A percentile compares a stretch with the other conserved stretches of the same genome.
Evolutionary conservation across 2,329 filamentous ascomycete species (phyloP).

Genomic region (Pseudocercospora musae): DNA sequence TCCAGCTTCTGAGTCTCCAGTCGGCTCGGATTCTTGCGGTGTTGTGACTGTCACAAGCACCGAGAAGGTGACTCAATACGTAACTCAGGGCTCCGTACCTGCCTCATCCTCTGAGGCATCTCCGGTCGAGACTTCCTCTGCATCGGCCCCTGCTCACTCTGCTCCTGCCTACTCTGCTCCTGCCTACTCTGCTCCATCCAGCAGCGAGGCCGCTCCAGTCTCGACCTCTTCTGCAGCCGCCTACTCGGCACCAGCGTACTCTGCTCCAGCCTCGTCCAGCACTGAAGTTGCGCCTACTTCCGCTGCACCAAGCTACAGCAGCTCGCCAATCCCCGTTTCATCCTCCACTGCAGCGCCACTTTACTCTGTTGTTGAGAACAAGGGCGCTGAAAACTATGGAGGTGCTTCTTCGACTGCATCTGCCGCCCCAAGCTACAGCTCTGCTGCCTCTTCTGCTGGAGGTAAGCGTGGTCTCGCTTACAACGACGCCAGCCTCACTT

Average conservation of each 20-base stretch:
- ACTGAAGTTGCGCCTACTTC: conserved; percentile 13
- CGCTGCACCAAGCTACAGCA: conserved; percentile 12
- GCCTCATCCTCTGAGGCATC: conserved; percentile 12
- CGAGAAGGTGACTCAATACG: conserved; percentile 37
- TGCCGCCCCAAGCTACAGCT: conserved; percentile 15
- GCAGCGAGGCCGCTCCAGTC: conserved; percentile 21
- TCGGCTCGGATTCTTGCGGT: conserved; percentile 23
- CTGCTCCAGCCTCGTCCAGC: conserved; percentile 15
- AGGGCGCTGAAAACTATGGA: conserved; percentile 5
- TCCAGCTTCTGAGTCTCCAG: neutral
- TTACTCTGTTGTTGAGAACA: conserved; percentile 7
- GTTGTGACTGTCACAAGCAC: conserved; percentile 42
- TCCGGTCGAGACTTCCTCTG: conserved; percentile 13
- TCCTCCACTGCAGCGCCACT: conserved; percentile 5
- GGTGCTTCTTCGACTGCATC: conserved; percentile 21
- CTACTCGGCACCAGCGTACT: conserved; percentile 14
- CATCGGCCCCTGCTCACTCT: conserved; percentile 12
- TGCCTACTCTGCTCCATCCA: conserved; percentile 12
- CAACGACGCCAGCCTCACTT: conserved; percentile 57
- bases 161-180: conserved; percentile 14
- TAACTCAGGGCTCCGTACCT: conserved; percentile 14
- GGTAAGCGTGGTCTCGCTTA: conserved; percentile 67
- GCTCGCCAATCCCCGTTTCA: conserved; percentile 7
- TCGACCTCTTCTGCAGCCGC: conserved; percentile 16
- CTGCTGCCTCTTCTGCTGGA: conserved; percentile 28